These are phyloP conservation scores for Malassezia pachydermatis DNA, from an alignment of 1,284 basidiomycete genomes.

Conservation along the genomic window DNA sequence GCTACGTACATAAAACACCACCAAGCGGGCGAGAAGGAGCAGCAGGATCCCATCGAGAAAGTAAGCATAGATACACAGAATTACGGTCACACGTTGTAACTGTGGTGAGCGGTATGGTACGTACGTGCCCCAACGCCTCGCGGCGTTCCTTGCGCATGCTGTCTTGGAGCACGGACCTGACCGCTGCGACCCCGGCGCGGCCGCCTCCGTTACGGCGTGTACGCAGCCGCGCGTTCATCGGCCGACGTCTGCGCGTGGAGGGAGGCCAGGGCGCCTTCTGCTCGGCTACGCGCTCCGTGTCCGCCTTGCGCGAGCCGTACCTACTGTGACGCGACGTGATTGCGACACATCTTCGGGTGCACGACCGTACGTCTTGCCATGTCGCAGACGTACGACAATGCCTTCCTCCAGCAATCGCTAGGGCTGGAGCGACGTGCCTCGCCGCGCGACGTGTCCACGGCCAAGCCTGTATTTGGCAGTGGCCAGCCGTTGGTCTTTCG, in stretches of 20 bases:
- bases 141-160: conserved; percentile 16
- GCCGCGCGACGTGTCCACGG: neutral
- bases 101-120: conserved; percentile 1
- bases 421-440: conserved; percentile 1
- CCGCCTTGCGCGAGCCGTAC: too few relatives aligned
- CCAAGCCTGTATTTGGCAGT: conserved; percentile 3
- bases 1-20: conserved; percentile 8
- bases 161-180: neutral
- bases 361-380: too few relatives aligned
- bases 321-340: too few relatives aligned
- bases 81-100: conserved; percentile 6
- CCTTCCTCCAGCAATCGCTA: conserved; percentile 17
- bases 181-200: neutral
- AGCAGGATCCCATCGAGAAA: conserved; percentile 10
- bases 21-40: neutral
- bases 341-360: too few relatives aligned
- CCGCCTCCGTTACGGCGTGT: neutral
- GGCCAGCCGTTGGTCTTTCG: neutral
- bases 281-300: too few relatives aligned
- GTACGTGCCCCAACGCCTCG: conserved; percentile 13
- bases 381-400: conserved; percentile 19
- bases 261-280: too few relatives aligned
- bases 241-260: too few relatives aligned
- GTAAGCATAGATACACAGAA: conserved; percentile 10
- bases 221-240: neutral